Evolutionary conservation across 2,329 filamentous ascomycete species (phyloP).

Genomic region (Beauveria rudraprayagi): DNA sequence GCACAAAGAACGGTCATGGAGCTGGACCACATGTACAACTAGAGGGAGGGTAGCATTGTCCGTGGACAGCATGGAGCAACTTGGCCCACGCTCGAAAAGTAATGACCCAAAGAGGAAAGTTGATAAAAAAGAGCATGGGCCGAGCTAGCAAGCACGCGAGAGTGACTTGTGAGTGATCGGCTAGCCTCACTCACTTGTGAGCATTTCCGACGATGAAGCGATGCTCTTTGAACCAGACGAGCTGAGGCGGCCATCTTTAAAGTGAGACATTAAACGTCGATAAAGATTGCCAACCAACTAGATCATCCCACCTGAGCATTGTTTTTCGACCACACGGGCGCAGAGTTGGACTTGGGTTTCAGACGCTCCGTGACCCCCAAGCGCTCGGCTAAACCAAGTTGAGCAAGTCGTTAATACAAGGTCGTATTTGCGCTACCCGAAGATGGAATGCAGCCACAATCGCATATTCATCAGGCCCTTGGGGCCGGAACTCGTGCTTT

Average conservation of each 20-base stretch:
- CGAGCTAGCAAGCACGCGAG: not conserved
- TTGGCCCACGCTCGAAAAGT: not conserved
- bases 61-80: not conserved
- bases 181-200: not conserved
- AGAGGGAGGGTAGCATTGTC: not conserved
- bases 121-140: not conserved
- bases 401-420: not conserved
- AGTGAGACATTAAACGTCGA: too few species aligned
- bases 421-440: not conserved
- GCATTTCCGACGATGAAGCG: not conserved
- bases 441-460: not conserved
- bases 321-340: not conserved
- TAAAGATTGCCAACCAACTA: too few species aligned
- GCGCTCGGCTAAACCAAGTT: not conserved
- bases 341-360: not conserved
- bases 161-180: not conserved
- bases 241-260: too few species aligned
- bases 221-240: not conserved
- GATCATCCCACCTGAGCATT: not conserved
- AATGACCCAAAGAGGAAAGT: conserved; percentile 1
- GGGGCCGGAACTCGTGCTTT: too few species aligned
- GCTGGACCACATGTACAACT: not conserved
- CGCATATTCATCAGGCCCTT: not conserved
- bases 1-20: not conserved
- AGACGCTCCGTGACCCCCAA: not conserved